Conservation (phyloP, 768 basidiomycete genomes). For the Russula virescens region DNA sequence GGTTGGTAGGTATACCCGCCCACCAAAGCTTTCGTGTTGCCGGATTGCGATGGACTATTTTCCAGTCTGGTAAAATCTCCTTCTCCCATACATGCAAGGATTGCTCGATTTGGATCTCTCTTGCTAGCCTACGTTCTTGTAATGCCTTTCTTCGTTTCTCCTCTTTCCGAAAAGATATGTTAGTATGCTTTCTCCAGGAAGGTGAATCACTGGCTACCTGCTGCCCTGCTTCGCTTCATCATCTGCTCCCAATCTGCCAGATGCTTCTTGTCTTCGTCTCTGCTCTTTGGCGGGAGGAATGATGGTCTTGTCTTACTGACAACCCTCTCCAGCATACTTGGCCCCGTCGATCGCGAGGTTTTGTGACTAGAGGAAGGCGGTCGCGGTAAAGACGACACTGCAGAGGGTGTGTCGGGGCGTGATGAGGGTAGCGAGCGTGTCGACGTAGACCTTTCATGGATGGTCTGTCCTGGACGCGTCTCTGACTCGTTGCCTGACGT, state of each 20-base stretch:
- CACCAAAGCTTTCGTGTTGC: slow-evolving; percentile 74
- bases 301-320: slow-evolving; percentile 78
- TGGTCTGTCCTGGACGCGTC: not conserved
- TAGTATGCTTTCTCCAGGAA: slow-evolving; percentile 2
- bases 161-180: slow-evolving; percentile 37
- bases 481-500: slow-evolving; percentile 12
- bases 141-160: slow-evolving; percentile 62
- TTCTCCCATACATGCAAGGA: slow-evolving; percentile 72
- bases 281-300: slow-evolving; percentile 78
- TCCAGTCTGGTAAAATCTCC: slow-evolving; percentile 80
- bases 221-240: slow-evolving; percentile 73
- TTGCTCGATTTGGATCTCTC: slow-evolving; percentile 65
- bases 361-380: slow-evolving; percentile 30
- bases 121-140: slow-evolving; percentile 54
- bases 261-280: slow-evolving; percentile 76
- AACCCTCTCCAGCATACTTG: slow-evolving; percentile 71
- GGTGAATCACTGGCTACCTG: slow-evolving; percentile 44
- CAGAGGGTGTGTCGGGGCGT: slow-evolving; percentile 31
- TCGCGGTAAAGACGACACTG: slow-evolving; percentile 24
- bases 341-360: slow-evolving; percentile 51
- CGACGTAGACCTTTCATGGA: slow-evolving; percentile 5
- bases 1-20: slow-evolving; percentile 78
- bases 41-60: slow-evolving; percentile 59
- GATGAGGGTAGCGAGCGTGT: slow-evolving; percentile 30
- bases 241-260: slow-evolving; percentile 81